Percentiles rank a stretch among this genome's conserved stretches.
These are phyloP conservation scores for Colletotrichum lentis DNA, from an alignment of 2,329 filamentous ascomycete genomes.

Conservation along the genomic window DNA sequence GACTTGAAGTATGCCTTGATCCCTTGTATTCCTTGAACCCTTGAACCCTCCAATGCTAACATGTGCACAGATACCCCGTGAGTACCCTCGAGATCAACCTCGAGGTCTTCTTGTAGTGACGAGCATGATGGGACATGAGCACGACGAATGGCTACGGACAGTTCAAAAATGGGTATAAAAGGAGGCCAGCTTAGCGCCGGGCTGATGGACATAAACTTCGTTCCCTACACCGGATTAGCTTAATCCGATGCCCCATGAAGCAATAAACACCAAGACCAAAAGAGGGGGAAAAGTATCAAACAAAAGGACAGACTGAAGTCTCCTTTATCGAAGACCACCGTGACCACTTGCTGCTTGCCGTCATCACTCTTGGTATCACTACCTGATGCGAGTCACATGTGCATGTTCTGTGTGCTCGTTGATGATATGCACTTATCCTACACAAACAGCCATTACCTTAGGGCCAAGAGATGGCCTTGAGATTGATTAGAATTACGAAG, in stretches of 20 bases:
- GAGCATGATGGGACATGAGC: constrained; percentile 34
- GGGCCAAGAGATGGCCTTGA: not conserved
- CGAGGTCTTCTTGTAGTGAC: constrained; percentile 81
- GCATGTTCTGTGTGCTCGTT: not conserved
- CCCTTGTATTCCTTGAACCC: not conserved
- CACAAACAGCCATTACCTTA: no score
- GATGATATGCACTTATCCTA: not conserved
- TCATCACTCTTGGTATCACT: not conserved
- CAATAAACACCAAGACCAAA: constrained; percentile 22
- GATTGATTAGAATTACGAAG: constrained; percentile 34
- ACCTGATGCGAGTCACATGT: not conserved
- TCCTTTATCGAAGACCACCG: constrained; percentile 2
- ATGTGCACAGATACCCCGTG: constrained; percentile 75
- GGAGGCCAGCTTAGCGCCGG: constrained; percentile 11
- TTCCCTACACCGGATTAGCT: not conserved
- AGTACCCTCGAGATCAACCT: constrained; percentile 95
- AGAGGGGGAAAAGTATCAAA: constrained; percentile 11
- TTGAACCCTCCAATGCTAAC: constrained; percentile 16
- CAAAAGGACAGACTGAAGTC: not conserved
- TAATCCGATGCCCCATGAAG: constrained; percentile 17
- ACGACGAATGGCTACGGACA: constrained; percentile 30
- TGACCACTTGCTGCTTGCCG: no score
- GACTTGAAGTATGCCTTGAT: constrained; percentile 73
- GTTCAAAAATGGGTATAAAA: constrained; percentile 14
- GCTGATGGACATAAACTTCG: constrained; percentile 21